phyloP scores from a whole-genome alignment of 1,284 basidiomycete species.

The Ustilago xerochloae region DNA sequence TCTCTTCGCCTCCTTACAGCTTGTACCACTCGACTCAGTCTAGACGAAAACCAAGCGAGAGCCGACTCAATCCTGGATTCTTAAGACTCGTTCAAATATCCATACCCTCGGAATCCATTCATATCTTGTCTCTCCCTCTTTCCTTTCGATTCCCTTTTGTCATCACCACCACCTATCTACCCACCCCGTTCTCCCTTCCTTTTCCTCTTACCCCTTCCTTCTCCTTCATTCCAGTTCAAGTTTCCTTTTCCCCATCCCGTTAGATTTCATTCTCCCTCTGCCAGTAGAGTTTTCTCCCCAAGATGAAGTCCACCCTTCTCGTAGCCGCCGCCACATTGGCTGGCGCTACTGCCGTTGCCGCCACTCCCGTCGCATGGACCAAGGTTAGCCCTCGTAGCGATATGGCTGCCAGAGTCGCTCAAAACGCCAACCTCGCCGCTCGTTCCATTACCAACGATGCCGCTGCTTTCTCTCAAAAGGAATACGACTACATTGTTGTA shows the following conservation, averaged over 20 bases:
- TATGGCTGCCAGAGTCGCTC: conserved; percentile 35
- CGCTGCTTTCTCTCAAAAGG: conserved; percentile 23
- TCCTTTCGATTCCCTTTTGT: neutral
- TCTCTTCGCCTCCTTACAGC: too few relatives aligned
- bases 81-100: neutral
- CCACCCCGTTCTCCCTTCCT: conserved; percentile 1
- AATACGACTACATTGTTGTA: conserved; percentile 66
- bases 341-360: conserved; percentile 24
- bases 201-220: neutral
- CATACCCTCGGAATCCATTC: neutral
- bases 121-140: neutral
- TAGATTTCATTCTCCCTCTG: neutral
- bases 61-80: too few relatives aligned
- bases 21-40: too few relatives aligned
- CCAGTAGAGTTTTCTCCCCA: neutral
- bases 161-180: conserved; percentile 5
- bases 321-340: conserved; percentile 39
- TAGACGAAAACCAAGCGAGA: too few relatives aligned
- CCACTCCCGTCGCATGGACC: conserved; percentile 50
- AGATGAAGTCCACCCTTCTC: conserved; percentile 45
- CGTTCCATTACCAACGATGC: conserved; percentile 45
- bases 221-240: neutral
- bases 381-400: conserved; percentile 41
- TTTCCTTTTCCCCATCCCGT: neutral
- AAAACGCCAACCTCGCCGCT: conserved; percentile 35